Base-by-base conservation (phyloP, 75 land plant genomes). In the Larix kaempferi region DNA sequence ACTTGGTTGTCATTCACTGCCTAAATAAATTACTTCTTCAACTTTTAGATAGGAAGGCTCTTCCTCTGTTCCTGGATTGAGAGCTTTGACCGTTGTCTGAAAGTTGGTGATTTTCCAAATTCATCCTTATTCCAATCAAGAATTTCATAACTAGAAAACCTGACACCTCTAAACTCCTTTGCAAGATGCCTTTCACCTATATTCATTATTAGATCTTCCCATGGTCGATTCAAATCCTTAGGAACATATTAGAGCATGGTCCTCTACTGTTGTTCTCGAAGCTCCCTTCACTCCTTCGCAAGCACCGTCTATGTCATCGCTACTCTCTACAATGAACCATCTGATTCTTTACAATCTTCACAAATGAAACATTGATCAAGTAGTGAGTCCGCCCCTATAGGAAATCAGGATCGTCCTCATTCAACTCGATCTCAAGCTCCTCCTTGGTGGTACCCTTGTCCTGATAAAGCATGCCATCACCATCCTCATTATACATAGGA, bases 341-440 rank as follows among this genome's bases (percentile, higher is more conserved):
- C 79, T 12, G 75, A 58, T 78, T 78, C 37, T 67, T 78, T 0
- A 78, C 79, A 54, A 78, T 78, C 41, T 69, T 67, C 12, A 78
- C 52, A 35, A 57, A 57, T 37, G 79, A 78, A 4, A 78, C 35
- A 69, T 78, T 27, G 35, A 65, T 78, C 22, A 56, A 78, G 56
- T 78, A 78, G 22, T 57, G 33, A 17, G 86, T 92, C 77, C 90
- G 94, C 0, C 97, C 97, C 29, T 89, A 83, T 62, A 94, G 84
- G 73, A 94, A 94, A 0, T 88, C 88, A 17, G 97, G 94, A 49
- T 90, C 95, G 54, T 94, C 97, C 64, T 94, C 94, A 76, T 94
- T 92, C 39, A 94, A 65, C 77, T 94, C 95, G 73, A 94, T 89
- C 81, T 94, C 97, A 76, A 94, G 88, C 81, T 92, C 95, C 63